Percentiles rank a stretch among this genome's conserved stretches.
Evolutionary conservation across 2,329 filamentous ascomycete genomes (phyloP).

Genomic region (Aspergillus udagawae): DNA sequence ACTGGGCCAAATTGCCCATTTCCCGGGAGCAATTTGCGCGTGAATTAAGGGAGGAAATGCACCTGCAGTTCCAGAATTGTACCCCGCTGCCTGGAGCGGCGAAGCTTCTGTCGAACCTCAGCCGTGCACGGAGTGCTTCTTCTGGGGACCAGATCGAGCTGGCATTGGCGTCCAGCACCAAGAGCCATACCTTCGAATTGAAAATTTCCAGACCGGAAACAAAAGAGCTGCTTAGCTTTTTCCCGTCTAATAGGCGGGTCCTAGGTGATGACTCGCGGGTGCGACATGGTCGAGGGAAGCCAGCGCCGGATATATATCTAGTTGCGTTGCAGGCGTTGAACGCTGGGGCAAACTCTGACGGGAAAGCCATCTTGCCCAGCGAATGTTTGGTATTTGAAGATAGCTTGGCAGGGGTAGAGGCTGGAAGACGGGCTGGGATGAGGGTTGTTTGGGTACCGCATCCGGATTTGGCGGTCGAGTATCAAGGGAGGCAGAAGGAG

Average conservation of each 20-base stretch:
- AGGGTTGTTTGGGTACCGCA: slow-evolving; percentile 34
- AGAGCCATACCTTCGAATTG: slow-evolving; percentile 16
- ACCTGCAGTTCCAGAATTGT: slow-evolving; percentile 24
- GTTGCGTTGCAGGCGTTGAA: slow-evolving; percentile 20
- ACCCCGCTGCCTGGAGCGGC: slow-evolving; percentile 19
- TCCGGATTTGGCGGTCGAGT: slow-evolving; percentile 31
- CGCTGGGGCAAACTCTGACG: neutral
- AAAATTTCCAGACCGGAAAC: slow-evolving; percentile 20
- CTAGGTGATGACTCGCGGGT: slow-evolving; percentile 20
- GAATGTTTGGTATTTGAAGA: slow-evolving; percentile 37
- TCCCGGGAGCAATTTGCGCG: slow-evolving; percentile 26
- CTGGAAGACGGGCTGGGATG: slow-evolving; percentile 31
- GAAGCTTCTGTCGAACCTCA: slow-evolving; percentile 16
- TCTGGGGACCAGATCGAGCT: slow-evolving; percentile 15
- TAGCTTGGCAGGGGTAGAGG: slow-evolving; percentile 28
- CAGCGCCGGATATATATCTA: slow-evolving; percentile 25
- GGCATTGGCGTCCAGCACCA: slow-evolving; percentile 22
- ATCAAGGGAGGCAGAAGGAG: slow-evolving; percentile 21
- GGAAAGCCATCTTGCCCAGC: slow-evolving; percentile 15
- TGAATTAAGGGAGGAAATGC: slow-evolving; percentile 27
- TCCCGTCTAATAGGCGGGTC: slow-evolving; percentile 13
- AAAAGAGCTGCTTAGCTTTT: slow-evolving; percentile 13
- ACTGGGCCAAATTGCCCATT: slow-evolving; percentile 29
- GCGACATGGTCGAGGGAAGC: slow-evolving; percentile 20
- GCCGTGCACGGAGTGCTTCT: slow-evolving; percentile 8